Conservation (phyloP, 2,329 filamentous ascomycete species). For the Teratosphaeria zuluensis region DNA sequence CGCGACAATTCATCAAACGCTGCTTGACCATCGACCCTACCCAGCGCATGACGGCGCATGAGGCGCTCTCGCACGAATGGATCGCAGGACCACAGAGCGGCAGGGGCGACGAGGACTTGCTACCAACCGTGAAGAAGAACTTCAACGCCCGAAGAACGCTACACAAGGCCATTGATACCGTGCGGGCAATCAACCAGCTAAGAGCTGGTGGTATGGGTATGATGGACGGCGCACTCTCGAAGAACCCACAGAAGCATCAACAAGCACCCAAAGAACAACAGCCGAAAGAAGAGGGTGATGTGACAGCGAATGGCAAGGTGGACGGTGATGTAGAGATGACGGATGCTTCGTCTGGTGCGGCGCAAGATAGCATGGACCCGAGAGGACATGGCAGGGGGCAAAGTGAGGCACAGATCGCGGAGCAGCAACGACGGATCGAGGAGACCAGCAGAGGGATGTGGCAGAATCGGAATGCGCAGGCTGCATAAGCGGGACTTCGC, state of each 20-base stretch:
- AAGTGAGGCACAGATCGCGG: conserved; percentile 51
- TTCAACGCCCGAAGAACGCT: conserved; percentile 57
- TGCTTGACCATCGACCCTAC: conserved; percentile 86
- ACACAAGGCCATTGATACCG: conserved; percentile 59
- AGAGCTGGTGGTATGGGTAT: conserved; percentile 50
- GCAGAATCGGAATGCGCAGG: conserved; percentile 7
- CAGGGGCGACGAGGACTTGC: conserved; percentile 42
- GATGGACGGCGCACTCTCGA: conserved; percentile 52
- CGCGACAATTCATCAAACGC: conserved; percentile 83
- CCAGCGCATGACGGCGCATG: conserved; percentile 83
- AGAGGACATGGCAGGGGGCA: conserved; percentile 51
- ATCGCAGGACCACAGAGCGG: conserved; percentile 44
- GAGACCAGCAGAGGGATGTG: conserved; percentile 49
- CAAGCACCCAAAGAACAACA: conserved; percentile 6
- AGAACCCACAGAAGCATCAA: conserved; percentile 37
- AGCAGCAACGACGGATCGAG: conserved; percentile 50
- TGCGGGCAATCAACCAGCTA: conserved; percentile 58
- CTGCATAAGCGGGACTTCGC: conserved; percentile 1
- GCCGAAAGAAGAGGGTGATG: conserved; percentile 15
- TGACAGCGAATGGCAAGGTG: conserved; percentile 9
- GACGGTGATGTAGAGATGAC: conserved; percentile 28
- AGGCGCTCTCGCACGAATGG: conserved; percentile 57
- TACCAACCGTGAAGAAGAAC: conserved; percentile 60
- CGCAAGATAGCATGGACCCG: conserved; percentile 40
- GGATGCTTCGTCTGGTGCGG: conserved; percentile 23